Conservation (phyloP, 108 stramenopile genomes). For the Cyclotella sp. region DNA sequence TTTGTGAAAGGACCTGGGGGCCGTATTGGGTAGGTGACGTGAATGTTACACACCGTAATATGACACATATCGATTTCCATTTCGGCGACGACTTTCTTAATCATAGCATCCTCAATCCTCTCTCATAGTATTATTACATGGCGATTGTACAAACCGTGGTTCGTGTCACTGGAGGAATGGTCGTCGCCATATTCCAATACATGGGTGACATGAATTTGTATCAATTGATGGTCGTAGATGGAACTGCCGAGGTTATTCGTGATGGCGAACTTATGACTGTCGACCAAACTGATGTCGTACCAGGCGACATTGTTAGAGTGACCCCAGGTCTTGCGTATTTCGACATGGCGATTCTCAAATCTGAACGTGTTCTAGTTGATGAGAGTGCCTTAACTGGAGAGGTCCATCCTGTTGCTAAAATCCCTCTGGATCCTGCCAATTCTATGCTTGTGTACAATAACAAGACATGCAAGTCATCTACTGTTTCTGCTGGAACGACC, state of each 20-base stretch:
- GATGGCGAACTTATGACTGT: constrained; percentile 49
- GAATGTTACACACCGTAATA: neutral
- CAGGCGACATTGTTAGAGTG: constrained; percentile 25
- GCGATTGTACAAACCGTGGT: constrained; percentile 48
- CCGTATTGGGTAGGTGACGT: constrained; percentile 6
- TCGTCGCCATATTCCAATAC: constrained; percentile 57
- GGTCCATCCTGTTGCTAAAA: constrained; percentile 62
- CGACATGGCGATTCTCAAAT: constrained; percentile 62
- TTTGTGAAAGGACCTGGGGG: neutral
- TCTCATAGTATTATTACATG: constrained; percentile 64
- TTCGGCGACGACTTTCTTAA: neutral
- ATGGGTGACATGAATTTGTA: constrained; percentile 56
- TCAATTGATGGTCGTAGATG: constrained; percentile 50
- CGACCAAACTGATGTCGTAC: constrained; percentile 57
- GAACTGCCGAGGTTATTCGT: constrained; percentile 56
- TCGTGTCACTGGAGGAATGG: constrained; percentile 50
- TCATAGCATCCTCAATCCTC: neutral
- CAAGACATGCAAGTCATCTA: constrained; percentile 53
- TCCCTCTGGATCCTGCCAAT: constrained; percentile 47
- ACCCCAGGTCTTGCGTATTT: constrained; percentile 54
- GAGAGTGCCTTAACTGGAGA: constrained; percentile 77
- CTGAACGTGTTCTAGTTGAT: constrained; percentile 51
- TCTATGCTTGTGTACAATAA: constrained; percentile 33
- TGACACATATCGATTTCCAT: neutral
- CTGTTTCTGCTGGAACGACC: constrained; percentile 67